These are phyloP conservation scores for Lumnitzera racemosa DNA, from an alignment of 345 rosid species.

Conservation along the genomic window DNA sequence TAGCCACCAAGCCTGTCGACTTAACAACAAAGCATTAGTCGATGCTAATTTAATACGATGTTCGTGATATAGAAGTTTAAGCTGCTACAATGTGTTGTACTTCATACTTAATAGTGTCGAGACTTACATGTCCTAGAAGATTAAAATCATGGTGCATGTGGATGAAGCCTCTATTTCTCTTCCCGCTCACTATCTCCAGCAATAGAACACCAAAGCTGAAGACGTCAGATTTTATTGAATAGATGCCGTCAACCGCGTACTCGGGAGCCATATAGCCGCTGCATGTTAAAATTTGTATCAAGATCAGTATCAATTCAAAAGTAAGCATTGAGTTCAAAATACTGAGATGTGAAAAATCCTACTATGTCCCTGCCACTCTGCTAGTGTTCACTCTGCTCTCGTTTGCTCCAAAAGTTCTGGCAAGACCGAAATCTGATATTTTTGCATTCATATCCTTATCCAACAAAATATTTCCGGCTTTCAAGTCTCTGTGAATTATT, in stretches of 20 bases:
- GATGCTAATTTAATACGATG: no score
- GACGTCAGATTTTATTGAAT: constrained; percentile 23
- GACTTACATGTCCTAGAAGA: constrained; percentile 20
- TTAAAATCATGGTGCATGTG: background rate
- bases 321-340: no score
- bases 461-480: constrained; percentile 26
- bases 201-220: constrained; percentile 25
- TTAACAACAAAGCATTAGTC: background rate
- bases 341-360: background rate
- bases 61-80: no score
- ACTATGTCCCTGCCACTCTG: background rate
- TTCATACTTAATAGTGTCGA: background rate
- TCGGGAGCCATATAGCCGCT: constrained; percentile 37
- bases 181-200: constrained; percentile 21
- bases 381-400: constrained; percentile 9
- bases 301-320: background rate
- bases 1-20: constrained; percentile 18
- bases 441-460: constrained; percentile 32
- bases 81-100: background rate
- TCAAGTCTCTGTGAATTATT: constrained; percentile 25
- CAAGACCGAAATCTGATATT: constrained; percentile 34
- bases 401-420: constrained; percentile 26
- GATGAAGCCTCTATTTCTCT: constrained; percentile 9
- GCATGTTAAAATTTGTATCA: background rate
- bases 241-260: constrained; percentile 24